phyloP scores from a whole-genome alignment of 352 stramenopile species.

The Phytophthora syringae region DNA sequence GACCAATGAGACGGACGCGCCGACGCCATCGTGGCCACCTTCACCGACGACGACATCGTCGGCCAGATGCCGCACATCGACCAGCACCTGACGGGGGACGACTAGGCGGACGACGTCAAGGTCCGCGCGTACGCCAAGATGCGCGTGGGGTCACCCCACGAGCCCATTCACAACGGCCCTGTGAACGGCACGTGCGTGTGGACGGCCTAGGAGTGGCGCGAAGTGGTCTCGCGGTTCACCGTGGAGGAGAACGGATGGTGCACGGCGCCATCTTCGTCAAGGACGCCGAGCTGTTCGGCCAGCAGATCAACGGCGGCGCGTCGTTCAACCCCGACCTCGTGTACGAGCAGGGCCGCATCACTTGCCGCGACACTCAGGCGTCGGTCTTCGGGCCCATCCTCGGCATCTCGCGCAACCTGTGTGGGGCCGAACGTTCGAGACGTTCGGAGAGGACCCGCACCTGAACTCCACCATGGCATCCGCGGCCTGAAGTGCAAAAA shows the following conservation, averaged over 20 bases:
- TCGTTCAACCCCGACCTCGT: too few relatives aligned
- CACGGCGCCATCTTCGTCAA: constrained; percentile 84
- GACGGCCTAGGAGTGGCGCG: constrained; percentile 54
- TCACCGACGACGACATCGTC: too few relatives aligned
- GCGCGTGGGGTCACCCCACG: constrained; percentile 85
- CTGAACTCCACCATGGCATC: constrained; percentile 73
- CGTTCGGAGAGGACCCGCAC: constrained; percentile 90
- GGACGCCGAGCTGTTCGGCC: constrained; percentile 76
- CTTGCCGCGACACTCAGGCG: constrained; percentile 2
- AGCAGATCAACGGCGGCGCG: too few relatives aligned
- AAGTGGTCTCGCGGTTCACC: constrained; percentile 68
- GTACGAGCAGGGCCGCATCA: not conserved
- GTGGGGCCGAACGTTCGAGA: constrained; percentile 89
- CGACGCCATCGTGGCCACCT: too few relatives aligned
- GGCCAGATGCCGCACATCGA: too few relatives aligned
- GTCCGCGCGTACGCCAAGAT: constrained; percentile 62
- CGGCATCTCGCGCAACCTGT: constrained; percentile 74
- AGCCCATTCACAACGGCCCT: constrained; percentile 31
- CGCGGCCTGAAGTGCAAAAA: constrained; percentile 68
- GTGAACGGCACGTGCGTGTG: constrained; percentile 2
- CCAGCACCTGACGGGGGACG: too few relatives aligned
- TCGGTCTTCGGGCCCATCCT: constrained; percentile 88
- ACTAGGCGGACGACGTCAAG: too few relatives aligned
- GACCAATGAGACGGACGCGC: too few relatives aligned
- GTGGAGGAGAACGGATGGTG: constrained; percentile 56